Conservation (phyloP, 2,329 filamentous ascomycete genomes). For the Aspergillus unguis region DNA sequence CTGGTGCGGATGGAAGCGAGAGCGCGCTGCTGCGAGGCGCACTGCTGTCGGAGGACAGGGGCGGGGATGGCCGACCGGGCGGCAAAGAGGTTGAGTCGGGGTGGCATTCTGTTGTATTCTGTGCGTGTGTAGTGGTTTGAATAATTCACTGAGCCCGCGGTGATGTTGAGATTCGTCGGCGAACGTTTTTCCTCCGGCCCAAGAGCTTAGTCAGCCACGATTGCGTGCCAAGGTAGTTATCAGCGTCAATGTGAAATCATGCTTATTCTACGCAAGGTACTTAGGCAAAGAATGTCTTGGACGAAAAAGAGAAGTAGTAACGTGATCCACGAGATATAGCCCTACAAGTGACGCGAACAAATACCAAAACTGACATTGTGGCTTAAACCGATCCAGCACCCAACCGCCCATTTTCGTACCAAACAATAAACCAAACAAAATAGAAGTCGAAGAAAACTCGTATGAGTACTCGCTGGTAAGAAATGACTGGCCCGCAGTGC, state of each 20-base stretch:
- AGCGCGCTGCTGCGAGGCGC: not conserved
- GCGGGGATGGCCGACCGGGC: slow-evolving; percentile 30
- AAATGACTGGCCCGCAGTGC: slow-evolving; percentile 17
- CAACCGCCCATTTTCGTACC: not conserved
- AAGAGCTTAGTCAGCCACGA: not conserved
- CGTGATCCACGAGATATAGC: not conserved
- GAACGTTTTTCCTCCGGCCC: slow-evolving; percentile 26
- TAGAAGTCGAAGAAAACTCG: not conserved
- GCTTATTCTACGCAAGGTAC: not conserved
- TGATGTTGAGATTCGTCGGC: slow-evolving; percentile 5
- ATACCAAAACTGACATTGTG: not conserved
- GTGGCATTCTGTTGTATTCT: slow-evolving; percentile 47
- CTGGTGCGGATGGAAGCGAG: slow-evolving; percentile 20
- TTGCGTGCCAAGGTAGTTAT: not conserved
- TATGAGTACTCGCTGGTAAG: not conserved
- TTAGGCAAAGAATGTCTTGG: not conserved
- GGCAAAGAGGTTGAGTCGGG: slow-evolving; percentile 51
- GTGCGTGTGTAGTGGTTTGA: not conserved
- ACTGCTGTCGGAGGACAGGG: slow-evolving; percentile 30
- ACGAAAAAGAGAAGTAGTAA: not conserved
- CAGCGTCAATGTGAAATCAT: not conserved
- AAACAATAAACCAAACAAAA: not conserved
- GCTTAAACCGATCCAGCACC: not conserved
- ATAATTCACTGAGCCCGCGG: slow-evolving; percentile 1
- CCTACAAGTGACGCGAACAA: not conserved